Conservation (phyloP, 1,284 basidiomycete genomes). For the Ceratorhiza oryzae-sativae region DNA sequence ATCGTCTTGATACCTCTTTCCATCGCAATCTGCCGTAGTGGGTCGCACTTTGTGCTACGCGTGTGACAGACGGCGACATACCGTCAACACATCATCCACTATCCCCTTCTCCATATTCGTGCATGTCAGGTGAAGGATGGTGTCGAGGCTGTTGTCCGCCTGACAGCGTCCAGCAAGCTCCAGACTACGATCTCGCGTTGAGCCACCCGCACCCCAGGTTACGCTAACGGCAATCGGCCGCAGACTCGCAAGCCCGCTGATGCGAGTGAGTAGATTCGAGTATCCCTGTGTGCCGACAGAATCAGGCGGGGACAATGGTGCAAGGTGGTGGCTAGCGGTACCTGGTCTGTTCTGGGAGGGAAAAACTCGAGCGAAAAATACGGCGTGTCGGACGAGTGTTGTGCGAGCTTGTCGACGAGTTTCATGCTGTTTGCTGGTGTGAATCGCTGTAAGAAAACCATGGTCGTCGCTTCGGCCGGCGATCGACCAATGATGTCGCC, state of each 20-base stretch:
- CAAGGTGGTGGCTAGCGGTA: conserved; percentile 46
- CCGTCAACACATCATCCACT: conserved; percentile 84
- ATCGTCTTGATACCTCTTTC: conserved; percentile 87
- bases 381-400: conserved; percentile 57
- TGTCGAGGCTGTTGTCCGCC: conserved; percentile 75
- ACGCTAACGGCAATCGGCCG: conserved; percentile 84
- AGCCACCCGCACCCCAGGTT: conserved; percentile 97
- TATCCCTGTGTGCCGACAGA: conserved; percentile 66
- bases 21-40: conserved; percentile 73
- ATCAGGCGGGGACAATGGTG: background rate
- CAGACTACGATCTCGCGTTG: conserved; percentile 86
- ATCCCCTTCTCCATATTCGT: conserved; percentile 94
- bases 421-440: conserved; percentile 60
- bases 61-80: conserved; percentile 50
- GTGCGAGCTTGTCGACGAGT: conserved; percentile 67
- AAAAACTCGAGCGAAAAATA: conserved; percentile 96
- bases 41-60: background rate
- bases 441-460: conserved; percentile 19
- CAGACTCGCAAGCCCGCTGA: conserved; percentile 72
- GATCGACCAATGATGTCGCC: conserved; percentile 28
- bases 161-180: conserved; percentile 82
- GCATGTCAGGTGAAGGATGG: conserved; percentile 95
- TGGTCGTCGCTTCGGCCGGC: background rate
- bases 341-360: conserved; percentile 90
- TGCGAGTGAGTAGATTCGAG: conserved; percentile 83